Evolutionary conservation across 2,329 filamentous ascomycete species (phyloP), one percentile per base, ranked within the genome.

Genomic region (Cladophialophora carrionii): DNA sequence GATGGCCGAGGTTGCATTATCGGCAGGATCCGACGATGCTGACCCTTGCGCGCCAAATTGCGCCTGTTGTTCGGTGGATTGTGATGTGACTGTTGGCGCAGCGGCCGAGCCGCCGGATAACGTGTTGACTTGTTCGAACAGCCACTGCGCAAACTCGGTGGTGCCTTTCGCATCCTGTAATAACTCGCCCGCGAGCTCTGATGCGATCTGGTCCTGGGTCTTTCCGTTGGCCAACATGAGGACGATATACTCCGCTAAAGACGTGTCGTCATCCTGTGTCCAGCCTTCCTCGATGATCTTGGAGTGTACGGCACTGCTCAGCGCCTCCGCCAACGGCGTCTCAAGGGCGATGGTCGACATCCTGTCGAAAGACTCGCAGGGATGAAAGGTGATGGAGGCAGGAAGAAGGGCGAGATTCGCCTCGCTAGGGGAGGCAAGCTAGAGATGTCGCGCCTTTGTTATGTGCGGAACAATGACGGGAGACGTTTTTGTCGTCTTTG

Each of bases 211-310:
- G 57, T 93, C 88, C 76, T 96, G 89, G 3, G 90, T 92, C 78
- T 96, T 97, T 73, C 93, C 92, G 79, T 97, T 98, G 68, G 91
- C 91, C 34, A 99, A 86, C 94, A 98, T 97, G 69, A 98, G 87
- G 65, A 98, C 90, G 71, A 99, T 95, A 80, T 98, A 99, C 80
- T 99, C 95, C 65, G 92, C 89, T 65, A 99, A 86, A 43, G 92
- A 91, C 26, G 89, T 88, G 77, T 94, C 92, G 74, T 87, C 86
- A 67, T 89, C 90, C 32, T 90, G 88, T 68, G 88, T 92, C 94
- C 95, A 98, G 73, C 93, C 94, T 71, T 93, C 89, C 79, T 99
- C 94, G 65, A 92, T 87, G 64, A 99, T 84, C 81, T 98, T 98
- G 34, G 91, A 90, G 78, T 95, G 91, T 69, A 98, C 92, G 49